Evolutionary conservation across 768 basidiomycete genomes (phyloP), one percentile per base, ranked within the genome.

Genomic region (Rhodotorula diobovata): DNA sequence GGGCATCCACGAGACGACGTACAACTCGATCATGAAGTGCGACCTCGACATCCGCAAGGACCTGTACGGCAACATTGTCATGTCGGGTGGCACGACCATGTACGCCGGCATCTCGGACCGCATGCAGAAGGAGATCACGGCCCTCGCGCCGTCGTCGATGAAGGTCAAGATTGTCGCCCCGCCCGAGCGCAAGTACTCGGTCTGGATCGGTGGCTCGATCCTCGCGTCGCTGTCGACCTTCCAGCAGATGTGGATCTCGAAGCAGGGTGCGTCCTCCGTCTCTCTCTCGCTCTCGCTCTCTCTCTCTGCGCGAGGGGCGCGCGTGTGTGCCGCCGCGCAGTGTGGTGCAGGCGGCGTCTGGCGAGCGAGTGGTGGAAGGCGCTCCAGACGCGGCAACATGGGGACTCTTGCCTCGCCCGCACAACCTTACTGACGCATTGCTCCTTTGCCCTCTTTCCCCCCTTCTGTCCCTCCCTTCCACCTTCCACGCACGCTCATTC

Each of bases 51-150:
- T 92, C 79, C 87, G 90, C 82, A 89, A 90, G 79, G 83, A 83
- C 82, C 81, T 83, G 67, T 84, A 83, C 82, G 89, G 89, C 74
- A 91, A 91, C 82, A 87, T 92, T 72, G 90, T 91, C 85, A 82
- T 92, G 71, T 90, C 89, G 65, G 91, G 91, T 79, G 91, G 91
- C 79, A 90, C 90, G 72, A 93, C 91, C 79, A 93, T 94, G 71
- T 93, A 93, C 89, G 88, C 90, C 76, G 93, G 92, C 84, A 93
- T 95, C 78, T 87, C 91, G 76, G 93, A 95, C 82, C 89, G 93
- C 78, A 91, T 95, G 90, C 90, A 91, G 81, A 93, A 92, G 85
- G 92, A 95, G 83, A 84, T 95, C 80, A 89, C 89, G 32, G 83
- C 88, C 32, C 84, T 93, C 76, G 86, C 89, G 66, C 92, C 93